Evolutionary conservation across 148 eudicot genomes (phyloP).

Genomic region (Chenopodium suecicum): DNA sequence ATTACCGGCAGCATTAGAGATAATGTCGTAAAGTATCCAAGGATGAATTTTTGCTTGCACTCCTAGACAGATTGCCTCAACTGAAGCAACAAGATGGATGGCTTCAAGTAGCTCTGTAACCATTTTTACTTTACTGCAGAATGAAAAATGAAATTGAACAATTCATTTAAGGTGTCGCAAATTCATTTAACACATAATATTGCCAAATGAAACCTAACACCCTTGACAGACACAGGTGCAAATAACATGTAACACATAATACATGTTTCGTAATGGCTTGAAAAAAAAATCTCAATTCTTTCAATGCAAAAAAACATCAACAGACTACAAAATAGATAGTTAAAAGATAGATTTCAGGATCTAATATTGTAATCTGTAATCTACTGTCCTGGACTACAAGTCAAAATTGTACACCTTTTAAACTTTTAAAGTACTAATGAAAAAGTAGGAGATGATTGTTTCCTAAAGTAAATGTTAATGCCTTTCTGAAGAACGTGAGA

Average conservation of each 20-base stretch:
- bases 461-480: neutral
- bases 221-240: neutral
- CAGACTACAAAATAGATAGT: neutral
- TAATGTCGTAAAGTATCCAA: slow-evolving; percentile 78
- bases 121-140: slow-evolving; percentile 83
- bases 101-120: slow-evolving; percentile 84
- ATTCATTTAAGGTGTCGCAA: neutral
- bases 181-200: neutral
- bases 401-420: neutral
- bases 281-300: neutral
- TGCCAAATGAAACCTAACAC: neutral
- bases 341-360: neutral
- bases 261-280: neutral
- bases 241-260: neutral
- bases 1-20: slow-evolving; percentile 98
- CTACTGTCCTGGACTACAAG: neutral
- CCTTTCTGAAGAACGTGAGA: neutral
- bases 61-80: slow-evolving; percentile 95
- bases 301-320: neutral
- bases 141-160: slow-evolving; percentile 6
- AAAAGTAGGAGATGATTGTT: neutral
- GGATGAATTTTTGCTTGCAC: slow-evolving; percentile 93
- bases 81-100: slow-evolving; percentile 90
- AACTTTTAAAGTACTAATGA: neutral
- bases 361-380: too few relatives aligned